Evolutionary conservation across 2,329 filamentous ascomycete species (phyloP).

Genomic region (Apiospora phragmitis): DNA sequence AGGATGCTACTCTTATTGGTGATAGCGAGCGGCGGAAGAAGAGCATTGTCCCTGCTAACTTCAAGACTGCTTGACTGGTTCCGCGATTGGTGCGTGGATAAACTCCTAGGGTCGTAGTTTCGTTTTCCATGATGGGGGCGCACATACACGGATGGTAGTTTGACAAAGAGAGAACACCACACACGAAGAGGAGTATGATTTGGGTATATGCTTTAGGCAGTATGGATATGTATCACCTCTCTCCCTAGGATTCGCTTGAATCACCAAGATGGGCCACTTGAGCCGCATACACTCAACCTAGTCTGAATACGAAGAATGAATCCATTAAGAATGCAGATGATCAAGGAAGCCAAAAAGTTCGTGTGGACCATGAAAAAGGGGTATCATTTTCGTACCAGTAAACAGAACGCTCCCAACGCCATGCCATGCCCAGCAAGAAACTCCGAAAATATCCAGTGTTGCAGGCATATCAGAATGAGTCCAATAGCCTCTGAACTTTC

Average conservation of each 20-base stretch:
- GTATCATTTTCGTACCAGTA: slow-evolving; percentile 13
- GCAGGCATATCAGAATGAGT: slow-evolving; percentile 15
- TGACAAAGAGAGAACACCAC: neutral
- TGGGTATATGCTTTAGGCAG: neutral
- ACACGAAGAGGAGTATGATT: neutral
- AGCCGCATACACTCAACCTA: neutral
- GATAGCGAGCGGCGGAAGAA: slow-evolving; percentile 29
- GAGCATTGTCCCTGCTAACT: slow-evolving; percentile 27
- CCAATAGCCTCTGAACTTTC: slow-evolving; percentile 44
- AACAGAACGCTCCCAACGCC: neutral
- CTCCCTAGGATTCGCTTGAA: neutral
- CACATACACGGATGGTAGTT: neutral
- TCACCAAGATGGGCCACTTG: neutral
- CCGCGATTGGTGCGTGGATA: neutral
- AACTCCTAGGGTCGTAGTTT: slow-evolving; percentile 9
- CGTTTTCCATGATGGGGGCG: neutral
- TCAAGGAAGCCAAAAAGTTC: neutral
- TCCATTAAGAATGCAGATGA: no score
- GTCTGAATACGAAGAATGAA: neutral
- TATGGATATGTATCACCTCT: neutral
- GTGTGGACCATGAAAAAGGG: neutral
- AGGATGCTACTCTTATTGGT: slow-evolving; percentile 33
- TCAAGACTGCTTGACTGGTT: slow-evolving; percentile 10
- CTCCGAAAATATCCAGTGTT: neutral
- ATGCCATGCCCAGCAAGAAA: neutral